These are phyloP conservation scores for Hypoxylon fragiforme DNA, from an alignment of 495 filamentous ascomycete species.

Conservation along the genomic window DNA sequence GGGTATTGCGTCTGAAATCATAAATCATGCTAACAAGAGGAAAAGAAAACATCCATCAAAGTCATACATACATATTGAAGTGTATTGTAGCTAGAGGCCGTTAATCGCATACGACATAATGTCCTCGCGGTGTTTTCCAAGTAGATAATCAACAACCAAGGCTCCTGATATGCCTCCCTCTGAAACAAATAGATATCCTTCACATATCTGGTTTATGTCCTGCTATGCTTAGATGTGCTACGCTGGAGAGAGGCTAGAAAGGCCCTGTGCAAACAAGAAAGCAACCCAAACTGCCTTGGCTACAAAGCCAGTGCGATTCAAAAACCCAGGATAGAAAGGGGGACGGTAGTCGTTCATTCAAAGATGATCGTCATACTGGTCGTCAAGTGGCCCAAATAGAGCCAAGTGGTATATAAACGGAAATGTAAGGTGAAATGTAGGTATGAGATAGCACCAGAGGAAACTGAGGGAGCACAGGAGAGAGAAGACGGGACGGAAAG, in stretches of 20 bases:
- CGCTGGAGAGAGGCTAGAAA: neutral
- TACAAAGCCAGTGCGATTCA: slow-evolving; percentile 5
- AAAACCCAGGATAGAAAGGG: slow-evolving; percentile 10
- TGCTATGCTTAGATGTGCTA: neutral
- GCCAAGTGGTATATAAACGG: slow-evolving; percentile 14
- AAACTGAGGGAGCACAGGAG: slow-evolving; percentile 7
- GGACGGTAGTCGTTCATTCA: slow-evolving; percentile 7
- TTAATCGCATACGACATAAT: slow-evolving; percentile 17
- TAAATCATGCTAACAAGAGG: slow-evolving; percentile 26
- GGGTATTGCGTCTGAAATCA: slow-evolving; percentile 23
- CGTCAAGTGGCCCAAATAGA: slow-evolving; percentile 7
- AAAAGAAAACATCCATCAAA: slow-evolving; percentile 20
- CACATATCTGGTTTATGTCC: neutral
- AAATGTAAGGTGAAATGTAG: slow-evolving; percentile 6
- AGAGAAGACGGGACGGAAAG: neutral
- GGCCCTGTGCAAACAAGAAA: neutral
- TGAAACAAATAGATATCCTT: neutral
- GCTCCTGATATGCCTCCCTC: neutral
- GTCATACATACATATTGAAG: slow-evolving; percentile 16
- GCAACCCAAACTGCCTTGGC: neutral
- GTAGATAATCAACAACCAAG: neutral
- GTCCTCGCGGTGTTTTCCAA: slow-evolving; percentile 1
- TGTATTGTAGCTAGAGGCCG: slow-evolving; percentile 28
- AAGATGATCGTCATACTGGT: neutral
- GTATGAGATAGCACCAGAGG: slow-evolving; percentile 5